Base-by-base conservation (phyloP, 768 basidiomycete genomes). In the Phylloporus sp. region DNA sequence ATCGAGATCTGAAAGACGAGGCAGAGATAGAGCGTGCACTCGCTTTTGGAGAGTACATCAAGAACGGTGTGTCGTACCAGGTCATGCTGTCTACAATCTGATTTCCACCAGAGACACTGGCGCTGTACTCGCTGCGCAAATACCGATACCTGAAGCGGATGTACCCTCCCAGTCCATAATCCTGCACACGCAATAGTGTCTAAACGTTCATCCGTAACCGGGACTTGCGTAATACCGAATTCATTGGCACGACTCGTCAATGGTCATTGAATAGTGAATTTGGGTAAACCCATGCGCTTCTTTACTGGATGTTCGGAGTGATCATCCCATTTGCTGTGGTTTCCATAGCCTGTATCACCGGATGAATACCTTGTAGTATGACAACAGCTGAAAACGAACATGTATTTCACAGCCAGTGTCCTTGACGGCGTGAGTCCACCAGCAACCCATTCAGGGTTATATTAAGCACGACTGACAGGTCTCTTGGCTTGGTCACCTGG, bases 31-130 rank as follows among this genome's bases (percentile, higher is more conserved):
- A 91, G 70, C 81, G 77, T 51, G 88, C 89, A 0, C 70, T 91
- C 51, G 78, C 76, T 52, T 69, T 91, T 27, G 87, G 84, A 12
- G 89, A 91, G 65, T 91, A 90, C 59, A 91, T 93, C 69, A 89
- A 85, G 72, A 87, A 88, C 61, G 91, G 91, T 87, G 60, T 55
- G 79, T 62, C 29, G 9, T 40, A 8, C 29, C 1, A 1, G 13
- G 6, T 27, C 11, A 10, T 1, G 1, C 7, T 29, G 29, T 31
- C 11, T 6, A 5, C 13, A 32, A 16, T 15, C 53, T 62, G 2
- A 65, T 26, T 2, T 40, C 15, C 11, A n/a, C 23, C 46, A 91
- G 90, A 92, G 72, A 91, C 89, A 0, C 73, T 92, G 39, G 89
- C 90, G 0, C 68, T 93, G 20, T 92, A 93, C 60, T 84, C 87